phyloP scores from a whole-genome alignment of 2,329 filamentous ascomycete genomes.

The Phialocephala sp. region DNA sequence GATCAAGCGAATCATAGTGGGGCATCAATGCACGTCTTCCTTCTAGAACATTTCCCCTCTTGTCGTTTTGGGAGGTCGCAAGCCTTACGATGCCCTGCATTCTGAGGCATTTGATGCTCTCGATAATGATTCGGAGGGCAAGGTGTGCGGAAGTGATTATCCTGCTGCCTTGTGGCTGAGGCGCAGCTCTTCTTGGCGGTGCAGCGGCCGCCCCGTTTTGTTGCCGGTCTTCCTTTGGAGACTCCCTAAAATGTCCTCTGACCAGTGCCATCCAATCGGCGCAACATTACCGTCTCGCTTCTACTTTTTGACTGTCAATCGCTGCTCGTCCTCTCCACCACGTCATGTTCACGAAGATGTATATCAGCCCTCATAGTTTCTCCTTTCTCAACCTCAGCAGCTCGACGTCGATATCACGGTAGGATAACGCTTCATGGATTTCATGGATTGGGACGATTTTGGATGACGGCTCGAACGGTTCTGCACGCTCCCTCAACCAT shows the following conservation, averaged over 20 bases:
- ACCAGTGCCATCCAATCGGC: background rate
- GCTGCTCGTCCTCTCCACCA: background rate
- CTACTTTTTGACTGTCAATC: conserved; percentile 4
- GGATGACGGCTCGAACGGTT: background rate
- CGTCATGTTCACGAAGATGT: conserved; percentile 11
- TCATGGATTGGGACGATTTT: conserved; percentile 4
- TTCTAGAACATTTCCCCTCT: conserved; percentile 1
- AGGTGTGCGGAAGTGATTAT: background rate
- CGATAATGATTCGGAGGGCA: conserved; percentile 10
- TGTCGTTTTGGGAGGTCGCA: background rate
- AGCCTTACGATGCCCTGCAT: background rate
- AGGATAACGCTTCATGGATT: conserved; percentile 2
- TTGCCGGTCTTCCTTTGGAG: background rate
- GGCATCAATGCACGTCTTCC: background rate
- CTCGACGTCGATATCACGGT: background rate
- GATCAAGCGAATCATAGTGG: conserved; percentile 5
- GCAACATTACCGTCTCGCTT: background rate
- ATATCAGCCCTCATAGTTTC: background rate
- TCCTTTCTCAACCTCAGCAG: background rate
- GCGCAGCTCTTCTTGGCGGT: conserved; percentile 9
- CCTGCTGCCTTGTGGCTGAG: conserved; percentile 13
- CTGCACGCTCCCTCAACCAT: conserved; percentile 12
- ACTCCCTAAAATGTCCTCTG: background rate
- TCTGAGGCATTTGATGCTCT: conserved; percentile 8
- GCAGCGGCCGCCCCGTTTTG: conserved; percentile 4